phyloP scores from a whole-genome alignment of 768 basidiomycete genomes.

The Tulasnella calospora region DNA sequence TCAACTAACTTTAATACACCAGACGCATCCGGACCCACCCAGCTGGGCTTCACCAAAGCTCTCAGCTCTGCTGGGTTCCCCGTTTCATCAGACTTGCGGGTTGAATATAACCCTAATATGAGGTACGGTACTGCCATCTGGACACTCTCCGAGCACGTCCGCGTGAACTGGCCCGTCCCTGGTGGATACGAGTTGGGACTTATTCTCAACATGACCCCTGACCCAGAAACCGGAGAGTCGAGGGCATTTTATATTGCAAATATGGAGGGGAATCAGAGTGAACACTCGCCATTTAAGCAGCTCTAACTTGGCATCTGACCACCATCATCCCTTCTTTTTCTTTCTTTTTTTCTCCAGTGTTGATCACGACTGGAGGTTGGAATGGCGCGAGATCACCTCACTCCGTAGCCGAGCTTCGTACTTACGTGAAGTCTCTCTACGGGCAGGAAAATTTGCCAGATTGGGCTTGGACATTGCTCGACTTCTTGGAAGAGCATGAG shows the following conservation, averaged over 20 bases:
- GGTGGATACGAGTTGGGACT: background rate
- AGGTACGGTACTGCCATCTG: background rate
- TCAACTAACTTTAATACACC: background rate
- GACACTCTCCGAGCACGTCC: constrained; percentile 12
- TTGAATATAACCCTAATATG: constrained; percentile 17
- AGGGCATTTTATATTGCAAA: background rate
- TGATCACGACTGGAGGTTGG: constrained; percentile 1
- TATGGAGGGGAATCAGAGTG: background rate
- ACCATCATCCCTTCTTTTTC: background rate
- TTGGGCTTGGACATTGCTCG: constrained; percentile 8
- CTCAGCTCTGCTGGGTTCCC: background rate
- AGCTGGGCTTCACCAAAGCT: constrained; percentile 1
- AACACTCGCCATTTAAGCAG: background rate
- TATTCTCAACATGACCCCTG: background rate
- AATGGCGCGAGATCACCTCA: background rate
- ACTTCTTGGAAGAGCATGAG: constrained; percentile 20
- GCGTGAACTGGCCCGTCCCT: background rate
- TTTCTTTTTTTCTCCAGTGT: background rate
- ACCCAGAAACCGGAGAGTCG: background rate
- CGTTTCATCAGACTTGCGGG: constrained; percentile 1
- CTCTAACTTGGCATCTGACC: background rate
- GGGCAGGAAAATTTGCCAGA: background rate
- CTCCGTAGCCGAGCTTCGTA: constrained; percentile 4
- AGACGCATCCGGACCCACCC: constrained; percentile 23
- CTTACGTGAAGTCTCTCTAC: background rate